Evolutionary conservation across 352 stramenopile genomes (phyloP), one percentile per base, ranked within the genome.

Genomic region (Globisporangium lucens): DNA sequence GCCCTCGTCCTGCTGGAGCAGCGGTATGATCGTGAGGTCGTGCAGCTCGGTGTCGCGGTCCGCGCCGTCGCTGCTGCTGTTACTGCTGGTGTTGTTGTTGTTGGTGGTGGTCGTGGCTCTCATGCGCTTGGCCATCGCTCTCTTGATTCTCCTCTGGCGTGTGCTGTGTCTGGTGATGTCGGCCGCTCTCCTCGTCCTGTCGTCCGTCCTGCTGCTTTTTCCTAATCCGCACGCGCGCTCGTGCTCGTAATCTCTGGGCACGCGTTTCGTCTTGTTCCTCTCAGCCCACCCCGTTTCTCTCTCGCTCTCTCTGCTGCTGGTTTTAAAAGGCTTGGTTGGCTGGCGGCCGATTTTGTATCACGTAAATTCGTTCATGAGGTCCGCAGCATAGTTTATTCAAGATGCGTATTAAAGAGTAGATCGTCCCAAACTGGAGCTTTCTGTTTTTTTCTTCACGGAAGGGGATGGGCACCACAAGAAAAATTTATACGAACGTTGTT

Each of bases 111-210:
- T 46, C 12, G 38, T 63, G 27, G 78, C 75, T 70, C 84, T 78
- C 13, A 93, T 62, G 69, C 84, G 84, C 74, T 93, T 93, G 41
- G 84, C 76, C 82, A 93, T 91, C 27, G 35, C 47, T 57, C 49
- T 69, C 27, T 46, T 13, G 4, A 46, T 46, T 56, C 22, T 64
- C 60, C 65, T 69, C 52, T 69, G 46, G 65, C 53, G 27, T 33
- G 17, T n/a, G 30, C 5, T 33, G 38, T 43, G 36, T 46, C 38
- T 46, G 38, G 38, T 46, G 38, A 20, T 58, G 12, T 6, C 66
- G 61, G 4, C 3, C 47, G 47, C 41, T 67, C 30, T n/a, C 43
- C 49, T 64, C 13, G 27, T 62, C 24, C 13, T 66, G 20, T 36
- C 24, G 53, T 38, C 10, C 15, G 41, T 36, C 41, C 13, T 60